A percentile compares a stretch with the other conserved stretches of the same genome.
phyloP scores from a whole-genome alignment of 2,329 filamentous ascomycete genomes.

The Shiraia bambusicola region DNA sequence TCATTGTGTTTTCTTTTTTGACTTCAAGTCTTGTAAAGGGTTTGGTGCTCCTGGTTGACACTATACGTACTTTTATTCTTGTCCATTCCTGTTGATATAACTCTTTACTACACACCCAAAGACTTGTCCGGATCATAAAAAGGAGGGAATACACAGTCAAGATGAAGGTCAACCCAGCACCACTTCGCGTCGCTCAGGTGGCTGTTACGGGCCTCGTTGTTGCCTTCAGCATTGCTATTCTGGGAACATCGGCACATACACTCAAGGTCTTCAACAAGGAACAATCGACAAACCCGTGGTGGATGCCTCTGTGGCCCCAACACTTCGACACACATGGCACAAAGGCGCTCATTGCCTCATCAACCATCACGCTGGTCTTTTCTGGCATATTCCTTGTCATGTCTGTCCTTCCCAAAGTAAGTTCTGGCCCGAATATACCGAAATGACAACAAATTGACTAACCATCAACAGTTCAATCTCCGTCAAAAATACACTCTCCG shows the following conservation, averaged over 20 bases:
- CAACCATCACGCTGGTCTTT: constrained; percentile 42
- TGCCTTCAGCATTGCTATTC: constrained; percentile 44
- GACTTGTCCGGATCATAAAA: background rate
- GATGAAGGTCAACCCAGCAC: constrained; percentile 43
- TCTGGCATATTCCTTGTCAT: constrained; percentile 40
- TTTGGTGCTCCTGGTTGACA: constrained; percentile 36
- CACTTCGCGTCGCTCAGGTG: constrained; percentile 39
- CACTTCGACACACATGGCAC: constrained; percentile 51
- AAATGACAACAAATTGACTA: constrained; percentile 9
- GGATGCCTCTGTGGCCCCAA: constrained; percentile 51
- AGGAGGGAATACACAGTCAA: constrained; percentile 6
- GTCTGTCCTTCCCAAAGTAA: constrained; percentile 39
- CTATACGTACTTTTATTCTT: constrained; percentile 7
- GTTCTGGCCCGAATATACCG: constrained; percentile 3
- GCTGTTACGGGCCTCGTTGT: constrained; percentile 41
- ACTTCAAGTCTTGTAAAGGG: constrained; percentile 24
- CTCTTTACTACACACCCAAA: background rate
- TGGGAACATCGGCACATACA: constrained; percentile 48
- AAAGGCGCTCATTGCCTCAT: constrained; percentile 45
- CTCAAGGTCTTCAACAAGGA: constrained; percentile 48
- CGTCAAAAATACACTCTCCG: constrained; percentile 41
- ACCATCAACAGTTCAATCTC: constrained; percentile 32
- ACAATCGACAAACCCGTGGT: constrained; percentile 49
- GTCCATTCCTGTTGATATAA: constrained; percentile 4
- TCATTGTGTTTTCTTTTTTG: constrained; percentile 18